Conservation (phyloP, 495 filamentous ascomycete species). For the Evernia prunastri region DNA sequence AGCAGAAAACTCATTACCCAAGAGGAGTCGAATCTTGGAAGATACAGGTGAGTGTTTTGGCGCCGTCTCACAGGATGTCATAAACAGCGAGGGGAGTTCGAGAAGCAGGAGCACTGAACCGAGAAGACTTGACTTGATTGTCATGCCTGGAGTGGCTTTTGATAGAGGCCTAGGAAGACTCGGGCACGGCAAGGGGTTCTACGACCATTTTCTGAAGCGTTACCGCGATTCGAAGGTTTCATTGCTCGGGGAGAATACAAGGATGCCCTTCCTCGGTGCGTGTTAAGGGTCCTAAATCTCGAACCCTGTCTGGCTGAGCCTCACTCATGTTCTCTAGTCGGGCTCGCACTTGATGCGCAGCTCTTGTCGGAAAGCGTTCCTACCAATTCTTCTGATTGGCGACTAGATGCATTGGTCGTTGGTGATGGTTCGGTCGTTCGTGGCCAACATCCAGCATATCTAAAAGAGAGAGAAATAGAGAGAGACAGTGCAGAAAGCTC, state of each 20-base stretch:
- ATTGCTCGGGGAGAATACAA: background rate
- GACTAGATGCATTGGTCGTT: slow-evolving; percentile 57
- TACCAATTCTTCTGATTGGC: slow-evolving; percentile 58
- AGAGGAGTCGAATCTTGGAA: slow-evolving; percentile 63
- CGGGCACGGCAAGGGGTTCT: slow-evolving; percentile 95
- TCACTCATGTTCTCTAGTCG: slow-evolving; percentile 48
- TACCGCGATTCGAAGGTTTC: slow-evolving; percentile 44
- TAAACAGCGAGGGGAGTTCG: background rate
- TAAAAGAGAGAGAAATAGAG: no score
- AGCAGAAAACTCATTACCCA: slow-evolving; percentile 50
- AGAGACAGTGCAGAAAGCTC: background rate
- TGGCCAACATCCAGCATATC: background rate
- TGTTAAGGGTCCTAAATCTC: slow-evolving; percentile 25
- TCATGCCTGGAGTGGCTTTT: slow-evolving; percentile 94
- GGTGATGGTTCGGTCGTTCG: slow-evolving; percentile 47
- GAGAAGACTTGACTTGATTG: slow-evolving; percentile 56
- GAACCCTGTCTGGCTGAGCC: slow-evolving; percentile 18
- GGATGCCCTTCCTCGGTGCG: slow-evolving; percentile 61
- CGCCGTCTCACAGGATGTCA: background rate
- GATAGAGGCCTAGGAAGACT: slow-evolving; percentile 68
- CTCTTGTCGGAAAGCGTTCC: slow-evolving; percentile 61
- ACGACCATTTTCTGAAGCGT: slow-evolving; percentile 81
- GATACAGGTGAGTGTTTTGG: background rate
- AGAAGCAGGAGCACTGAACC: background rate
- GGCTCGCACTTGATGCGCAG: slow-evolving; percentile 84